Evolutionary conservation across 2,329 filamentous ascomycete genomes (phyloP).

Genomic region (Lecanicillium sp.): DNA sequence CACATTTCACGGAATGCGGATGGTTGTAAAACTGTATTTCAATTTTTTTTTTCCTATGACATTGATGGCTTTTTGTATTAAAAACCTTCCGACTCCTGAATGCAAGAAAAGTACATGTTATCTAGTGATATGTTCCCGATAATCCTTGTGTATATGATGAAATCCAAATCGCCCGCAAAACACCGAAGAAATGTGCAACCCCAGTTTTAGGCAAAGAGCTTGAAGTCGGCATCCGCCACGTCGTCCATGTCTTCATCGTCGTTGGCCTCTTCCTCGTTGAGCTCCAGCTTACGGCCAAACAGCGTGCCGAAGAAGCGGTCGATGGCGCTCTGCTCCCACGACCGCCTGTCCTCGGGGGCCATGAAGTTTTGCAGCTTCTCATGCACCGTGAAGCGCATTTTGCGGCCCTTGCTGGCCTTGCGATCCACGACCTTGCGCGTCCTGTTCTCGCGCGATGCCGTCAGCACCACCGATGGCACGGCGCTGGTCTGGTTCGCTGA

Average conservation of each 20-base stretch:
- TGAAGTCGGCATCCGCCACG: slow-evolving; percentile 47
- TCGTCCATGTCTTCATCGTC: slow-evolving; percentile 47
- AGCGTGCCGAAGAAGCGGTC: slow-evolving; percentile 71
- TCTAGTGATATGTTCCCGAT: background rate
- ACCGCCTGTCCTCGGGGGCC: slow-evolving; percentile 76
- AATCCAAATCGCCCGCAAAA: background rate
- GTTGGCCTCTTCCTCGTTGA: slow-evolving; percentile 53
- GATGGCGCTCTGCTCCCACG: slow-evolving; percentile 75
- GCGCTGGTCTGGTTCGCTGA: slow-evolving; percentile 41
- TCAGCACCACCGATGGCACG: slow-evolving; percentile 54
- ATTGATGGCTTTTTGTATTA: background rate
- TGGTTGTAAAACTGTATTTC: background rate
- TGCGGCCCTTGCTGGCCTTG: slow-evolving; percentile 89
- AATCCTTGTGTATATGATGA: background rate
- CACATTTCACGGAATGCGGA: too few relatives aligned
- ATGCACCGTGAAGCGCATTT: slow-evolving; percentile 89
- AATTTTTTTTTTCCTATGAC: too few relatives aligned
- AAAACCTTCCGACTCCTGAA: slow-evolving; percentile 6
- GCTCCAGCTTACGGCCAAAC: slow-evolving; percentile 62
- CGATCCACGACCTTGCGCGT: slow-evolving; percentile 81
- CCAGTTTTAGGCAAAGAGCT: slow-evolving; percentile 44
- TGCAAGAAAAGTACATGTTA: slow-evolving; percentile 1
- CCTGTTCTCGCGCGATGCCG: slow-evolving; percentile 70
- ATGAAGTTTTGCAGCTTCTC: slow-evolving; percentile 98
- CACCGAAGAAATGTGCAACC: background rate